Evolutionary conservation across 1,284 basidiomycete species (phyloP).

Genomic region (Tilletia setariae): DNA sequence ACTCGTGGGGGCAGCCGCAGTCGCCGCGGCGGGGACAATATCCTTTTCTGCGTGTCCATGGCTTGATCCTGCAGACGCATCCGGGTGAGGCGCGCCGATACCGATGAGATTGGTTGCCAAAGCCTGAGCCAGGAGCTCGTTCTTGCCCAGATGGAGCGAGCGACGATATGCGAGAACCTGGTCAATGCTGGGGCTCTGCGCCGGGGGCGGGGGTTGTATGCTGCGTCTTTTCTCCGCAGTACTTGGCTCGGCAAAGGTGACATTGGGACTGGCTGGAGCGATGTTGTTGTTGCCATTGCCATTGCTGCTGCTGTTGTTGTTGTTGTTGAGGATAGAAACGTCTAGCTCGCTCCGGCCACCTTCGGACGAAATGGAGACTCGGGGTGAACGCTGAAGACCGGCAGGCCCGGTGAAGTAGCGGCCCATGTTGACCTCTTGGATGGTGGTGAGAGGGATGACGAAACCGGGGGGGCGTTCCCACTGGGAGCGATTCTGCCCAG

Average conservation of each 20-base stretch:
- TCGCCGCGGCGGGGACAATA: too few relatives aligned
- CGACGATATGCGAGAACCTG: slow-evolving; percentile 20
- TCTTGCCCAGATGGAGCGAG: slow-evolving; percentile 13
- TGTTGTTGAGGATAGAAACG: neutral
- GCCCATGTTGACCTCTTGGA: slow-evolving; percentile 62
- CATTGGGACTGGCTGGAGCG: neutral
- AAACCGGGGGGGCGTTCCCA: slow-evolving; percentile 83
- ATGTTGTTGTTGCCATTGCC: neutral
- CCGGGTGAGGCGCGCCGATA: neutral
- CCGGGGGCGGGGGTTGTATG: slow-evolving; percentile 15
- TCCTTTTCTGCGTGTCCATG: too few relatives aligned
- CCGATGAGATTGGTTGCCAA: slow-evolving; percentile 9
- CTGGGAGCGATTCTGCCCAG: slow-evolving; percentile 76
- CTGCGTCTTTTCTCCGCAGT: neutral
- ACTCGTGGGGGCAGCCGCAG: too few relatives aligned
- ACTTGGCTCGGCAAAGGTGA: slow-evolving; percentile 13
- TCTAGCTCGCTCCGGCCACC: neutral
- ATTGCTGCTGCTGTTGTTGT: neutral
- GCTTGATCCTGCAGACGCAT: too few relatives aligned
- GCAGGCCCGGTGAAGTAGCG: neutral
- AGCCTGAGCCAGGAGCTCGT: slow-evolving; percentile 16
- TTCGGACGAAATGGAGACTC: slow-evolving; percentile 9
- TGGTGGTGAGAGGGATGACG: slow-evolving; percentile 80
- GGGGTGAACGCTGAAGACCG: neutral
- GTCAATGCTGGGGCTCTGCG: slow-evolving; percentile 21